phyloP scores from a whole-genome alignment of 176 grass and related monocot species.

The Urochloa ruziziensis region DNA sequence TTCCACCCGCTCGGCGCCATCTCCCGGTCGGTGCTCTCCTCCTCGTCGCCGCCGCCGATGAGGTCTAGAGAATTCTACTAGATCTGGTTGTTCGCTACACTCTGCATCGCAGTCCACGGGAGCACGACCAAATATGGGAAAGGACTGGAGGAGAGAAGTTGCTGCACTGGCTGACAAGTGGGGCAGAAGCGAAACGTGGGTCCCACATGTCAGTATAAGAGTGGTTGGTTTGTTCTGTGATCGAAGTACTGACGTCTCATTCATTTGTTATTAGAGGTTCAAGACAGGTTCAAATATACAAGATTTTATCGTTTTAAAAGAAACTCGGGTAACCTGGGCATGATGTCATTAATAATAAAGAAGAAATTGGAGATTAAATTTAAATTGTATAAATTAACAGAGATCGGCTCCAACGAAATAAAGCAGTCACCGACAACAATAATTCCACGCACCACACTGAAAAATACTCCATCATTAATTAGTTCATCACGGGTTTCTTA shows the following conservation, averaged over 20 bases:
- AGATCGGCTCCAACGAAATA: too few species aligned
- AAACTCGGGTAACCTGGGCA: not conserved
- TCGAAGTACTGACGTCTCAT: not conserved
- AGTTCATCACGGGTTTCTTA: not conserved
- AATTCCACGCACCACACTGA: not conserved
- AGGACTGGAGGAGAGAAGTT: not conserved
- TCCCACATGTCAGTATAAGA: not conserved
- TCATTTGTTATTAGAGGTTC: not conserved
- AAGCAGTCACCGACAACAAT: too few species aligned
- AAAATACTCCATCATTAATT: too few species aligned
- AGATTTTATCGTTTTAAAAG: not conserved
- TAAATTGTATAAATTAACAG: too few species aligned
- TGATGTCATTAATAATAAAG: too few species aligned
- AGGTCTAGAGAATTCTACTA: not conserved
- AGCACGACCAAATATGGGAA: not conserved
- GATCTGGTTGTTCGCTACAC: slow-evolving; percentile 25
- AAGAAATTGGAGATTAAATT: too few species aligned
- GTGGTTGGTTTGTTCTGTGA: not conserved
- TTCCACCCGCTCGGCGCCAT: slow-evolving; percentile 49
- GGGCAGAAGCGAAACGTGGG: not conserved
- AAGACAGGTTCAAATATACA: not conserved
- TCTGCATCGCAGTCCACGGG: not conserved
- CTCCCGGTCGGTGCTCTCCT: slow-evolving; percentile 9
- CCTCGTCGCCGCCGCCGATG: slow-evolving; percentile 3
- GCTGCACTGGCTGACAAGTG: slow-evolving; percentile 20